Evolutionary conservation across 495 filamentous ascomycete genomes (phyloP), one percentile per base, ranked within the genome.

Genomic region (Podospora sp.): DNA sequence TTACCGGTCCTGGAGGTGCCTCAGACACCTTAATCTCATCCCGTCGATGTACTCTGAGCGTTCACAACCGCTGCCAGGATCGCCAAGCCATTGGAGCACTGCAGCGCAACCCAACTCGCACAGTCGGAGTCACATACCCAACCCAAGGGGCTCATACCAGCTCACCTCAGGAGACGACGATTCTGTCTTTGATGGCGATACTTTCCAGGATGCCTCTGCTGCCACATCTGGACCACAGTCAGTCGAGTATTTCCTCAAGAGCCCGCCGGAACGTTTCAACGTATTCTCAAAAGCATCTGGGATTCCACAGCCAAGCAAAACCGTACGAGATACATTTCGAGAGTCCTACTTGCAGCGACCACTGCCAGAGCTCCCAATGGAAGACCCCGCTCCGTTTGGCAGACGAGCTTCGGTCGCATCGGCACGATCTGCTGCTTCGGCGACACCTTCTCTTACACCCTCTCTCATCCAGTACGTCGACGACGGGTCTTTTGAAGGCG

Each of bases 1-100:
- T 62, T 86, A 86, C 69, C 77, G 83, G 21, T 80, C 79, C 14
- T 79, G 67, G 68, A 67, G 77, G 60, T 69, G 79, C 52, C 77
- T 86, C 29, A 65, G 77, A 33, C 71, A 79, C 36, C 76, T 82
- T 29, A 81, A 78, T 60, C 71, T 83, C 24, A 71, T 80, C 56
- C 73, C 75, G 7, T 40, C 65, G 9, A 67, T 40, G 6, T 40
- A 33, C 56, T 26, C 56, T n/a, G 16, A n/a, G 1, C 22, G 59
- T n/a, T 14, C 46, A 4, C 61, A 2, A 55, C 9, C 46, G 9
- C 26, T 26, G 33, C 61, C 8, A 26, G 36, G 18, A 40, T 49
- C 26, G 40, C 11, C n/a, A 21, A 60, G 7, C 57, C 16, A 36
- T 26, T 36, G n/a, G 27, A 22, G 27, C 6, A 27, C 26, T 21